These are phyloP conservation scores for Warburgia ugandensis DNA, from an alignment of 164 flowering plant genomes.

Conservation along the genomic window DNA sequence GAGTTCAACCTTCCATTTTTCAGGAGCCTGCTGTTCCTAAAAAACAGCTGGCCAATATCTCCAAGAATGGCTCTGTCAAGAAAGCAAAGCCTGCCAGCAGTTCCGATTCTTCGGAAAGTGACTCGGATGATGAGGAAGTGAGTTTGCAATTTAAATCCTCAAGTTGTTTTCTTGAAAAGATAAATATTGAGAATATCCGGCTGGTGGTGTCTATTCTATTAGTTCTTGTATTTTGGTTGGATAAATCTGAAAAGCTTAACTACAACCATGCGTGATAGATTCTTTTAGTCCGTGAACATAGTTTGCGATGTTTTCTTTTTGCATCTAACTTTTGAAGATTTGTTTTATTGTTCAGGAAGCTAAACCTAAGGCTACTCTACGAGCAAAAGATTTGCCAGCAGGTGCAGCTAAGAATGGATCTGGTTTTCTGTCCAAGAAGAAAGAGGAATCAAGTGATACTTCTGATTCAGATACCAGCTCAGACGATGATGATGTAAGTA, in stretches of 20 bases:
- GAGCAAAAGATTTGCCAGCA: conserved; percentile 13
- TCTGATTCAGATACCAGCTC: conserved; percentile 21
- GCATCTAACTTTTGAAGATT: no score
- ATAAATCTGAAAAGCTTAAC: background rate
- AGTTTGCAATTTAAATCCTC: background rate
- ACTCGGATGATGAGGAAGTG: conserved; percentile 27
- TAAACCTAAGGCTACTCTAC: conserved; percentile 9
- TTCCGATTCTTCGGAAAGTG: conserved; percentile 20
- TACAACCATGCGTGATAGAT: background rate
- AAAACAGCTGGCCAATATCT: conserved; percentile 6
- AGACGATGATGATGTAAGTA: conserved; percentile 21
- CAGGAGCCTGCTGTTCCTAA: conserved; percentile 22
- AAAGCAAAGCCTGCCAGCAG: conserved; percentile 19
- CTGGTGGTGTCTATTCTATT: no score
- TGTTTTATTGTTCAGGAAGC: conserved; percentile 12
- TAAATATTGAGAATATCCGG: no score
- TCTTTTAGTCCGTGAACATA: background rate
- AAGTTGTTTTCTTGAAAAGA: background rate
- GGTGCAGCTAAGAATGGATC: conserved; percentile 17
- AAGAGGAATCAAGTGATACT: conserved; percentile 23
- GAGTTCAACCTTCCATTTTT: no score
- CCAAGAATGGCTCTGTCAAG: conserved; percentile 26
- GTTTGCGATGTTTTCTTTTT: no score
- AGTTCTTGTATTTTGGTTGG: no score
- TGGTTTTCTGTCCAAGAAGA: conserved; percentile 21